Evolutionary conservation across 352 stramenopile species (phyloP).

Genomic region (Globisporangium perplexum): DNA sequence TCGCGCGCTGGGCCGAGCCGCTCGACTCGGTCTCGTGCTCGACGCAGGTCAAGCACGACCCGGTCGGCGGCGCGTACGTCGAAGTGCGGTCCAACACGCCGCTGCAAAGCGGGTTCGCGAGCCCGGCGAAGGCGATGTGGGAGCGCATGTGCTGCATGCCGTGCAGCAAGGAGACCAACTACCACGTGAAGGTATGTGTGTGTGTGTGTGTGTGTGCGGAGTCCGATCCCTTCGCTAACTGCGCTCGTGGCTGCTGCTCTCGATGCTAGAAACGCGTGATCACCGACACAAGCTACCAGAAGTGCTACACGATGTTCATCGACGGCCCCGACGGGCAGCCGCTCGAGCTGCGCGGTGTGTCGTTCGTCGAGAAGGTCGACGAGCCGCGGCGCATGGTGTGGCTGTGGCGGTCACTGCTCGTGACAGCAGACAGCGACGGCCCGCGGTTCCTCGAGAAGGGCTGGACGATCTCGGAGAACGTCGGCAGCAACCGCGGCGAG

Average conservation of each 20-base stretch:
- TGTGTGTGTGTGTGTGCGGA: background rate
- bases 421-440: background rate
- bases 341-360: constrained; percentile 7
- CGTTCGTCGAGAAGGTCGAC: constrained; percentile 5
- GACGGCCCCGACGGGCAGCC: background rate
- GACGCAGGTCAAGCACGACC: constrained; percentile 7
- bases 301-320: constrained; percentile 15
- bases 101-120: constrained; percentile 8
- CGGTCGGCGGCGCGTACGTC: background rate
- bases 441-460: constrained; percentile 11
- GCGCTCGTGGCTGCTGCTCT: background rate
- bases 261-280: constrained; percentile 4
- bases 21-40: constrained; percentile 1
- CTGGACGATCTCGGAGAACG: constrained; percentile 8
- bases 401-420: constrained; percentile 4
- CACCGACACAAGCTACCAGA: constrained; percentile 8
- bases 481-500: background rate
- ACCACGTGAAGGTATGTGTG: constrained; percentile 3
- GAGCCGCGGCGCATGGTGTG: constrained; percentile 5
- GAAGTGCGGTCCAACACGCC: constrained; percentile 8
- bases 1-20: background rate
- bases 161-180: constrained; percentile 14
- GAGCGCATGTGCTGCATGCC: constrained; percentile 5
- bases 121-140: constrained; percentile 2
- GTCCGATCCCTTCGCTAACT: background rate